Percentiles rank a stretch among this genome's conserved stretches.
phyloP scores from a whole-genome alignment of 2,329 filamentous ascomycete genomes.

The Cercospora citrullina region DNA sequence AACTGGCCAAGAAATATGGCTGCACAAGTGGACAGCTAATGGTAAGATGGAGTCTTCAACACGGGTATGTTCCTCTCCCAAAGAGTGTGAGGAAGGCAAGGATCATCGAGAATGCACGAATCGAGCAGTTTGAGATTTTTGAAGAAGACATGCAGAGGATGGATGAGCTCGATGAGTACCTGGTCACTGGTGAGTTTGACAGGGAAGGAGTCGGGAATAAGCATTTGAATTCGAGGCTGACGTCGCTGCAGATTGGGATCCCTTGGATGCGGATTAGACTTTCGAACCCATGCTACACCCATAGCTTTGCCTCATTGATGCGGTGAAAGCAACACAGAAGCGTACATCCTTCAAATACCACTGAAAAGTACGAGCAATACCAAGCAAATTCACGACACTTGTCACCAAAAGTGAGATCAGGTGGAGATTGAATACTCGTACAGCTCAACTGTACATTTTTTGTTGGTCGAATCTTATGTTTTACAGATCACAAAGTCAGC shows the following conservation, averaged over 20 bases:
- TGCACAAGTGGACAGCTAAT: slow-evolving; percentile 73
- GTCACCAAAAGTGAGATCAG: not conserved
- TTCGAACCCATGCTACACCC: not conserved
- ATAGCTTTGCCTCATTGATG: not conserved
- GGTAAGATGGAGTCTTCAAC: slow-evolving; percentile 75
- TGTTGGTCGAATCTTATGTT: not conserved
- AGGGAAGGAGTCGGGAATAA: not conserved
- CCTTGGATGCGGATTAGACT: slow-evolving; percentile 32
- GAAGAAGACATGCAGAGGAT: slow-evolving; percentile 63
- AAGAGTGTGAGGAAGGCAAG: slow-evolving; percentile 67
- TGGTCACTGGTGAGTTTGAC: slow-evolving; percentile 67
- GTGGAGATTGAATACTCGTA: not conserved
- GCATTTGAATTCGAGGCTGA: not conserved
- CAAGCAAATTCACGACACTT: not conserved
- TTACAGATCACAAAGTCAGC: not conserved
- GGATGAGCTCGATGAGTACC: slow-evolving; percentile 67
- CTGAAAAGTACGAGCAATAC: not conserved
- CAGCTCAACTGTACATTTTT: not conserved
- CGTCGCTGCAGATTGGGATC: slow-evolving; percentile 37
- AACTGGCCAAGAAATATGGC: slow-evolving; percentile 65
- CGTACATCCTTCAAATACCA: not conserved
- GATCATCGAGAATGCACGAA: slow-evolving; percentile 64
- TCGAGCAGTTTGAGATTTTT: slow-evolving; percentile 62
- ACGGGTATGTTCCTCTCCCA: slow-evolving; percentile 70
- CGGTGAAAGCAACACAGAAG: not conserved